Evolutionary conservation across 345 rosid species (phyloP), one percentile per base, ranked within the genome.

Genomic region (Brassica carinata): DNA sequence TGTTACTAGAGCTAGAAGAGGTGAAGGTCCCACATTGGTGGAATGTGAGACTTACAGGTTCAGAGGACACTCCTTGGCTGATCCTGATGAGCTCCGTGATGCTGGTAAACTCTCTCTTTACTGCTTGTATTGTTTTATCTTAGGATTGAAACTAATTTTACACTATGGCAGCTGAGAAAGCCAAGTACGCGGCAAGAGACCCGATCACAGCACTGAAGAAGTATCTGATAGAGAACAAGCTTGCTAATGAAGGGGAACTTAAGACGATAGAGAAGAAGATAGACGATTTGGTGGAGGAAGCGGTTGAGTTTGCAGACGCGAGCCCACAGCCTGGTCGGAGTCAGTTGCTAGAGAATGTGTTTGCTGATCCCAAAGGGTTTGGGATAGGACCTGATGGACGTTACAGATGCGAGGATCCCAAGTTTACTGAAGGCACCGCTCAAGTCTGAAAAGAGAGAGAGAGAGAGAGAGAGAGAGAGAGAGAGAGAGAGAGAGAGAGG

Each of bases 51-150:
- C 97, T 15, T 92, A 92, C 75, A 86, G 97, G 81, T 92, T 92
- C 78, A 88, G 95, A 88, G 97, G 97, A 75, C 97, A 92, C 88
- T 92, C 95, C 0, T 88, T 92, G 90, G 97, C 97, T 77, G 97
- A 92, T 83, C 97, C 97, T 1, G 95, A 92, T 83, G 97, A 92
- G 89, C 97, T 92, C 61, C 97, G 95, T 86, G 92, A 92, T 79
- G 93, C 95, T 48, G 92, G 92, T 92, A 70, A 31, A 71, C 6
- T 38, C 45, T 74, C 13, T 48, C 59, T 2, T 15, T 15, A 38
- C 38, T 34, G 38, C n/a, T 38, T 38, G 14, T 67, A 57, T 1
- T 17, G 31, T 40, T 61, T n/a, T 13, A 7, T 71, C 64, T 33
- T 14, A 8, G 38, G 53, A 33, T 3, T 71, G 53, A 19, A 71